Base-by-base conservation (phyloP, 192 early-diverging fungal species). In the Coemansia sp. region DNA sequence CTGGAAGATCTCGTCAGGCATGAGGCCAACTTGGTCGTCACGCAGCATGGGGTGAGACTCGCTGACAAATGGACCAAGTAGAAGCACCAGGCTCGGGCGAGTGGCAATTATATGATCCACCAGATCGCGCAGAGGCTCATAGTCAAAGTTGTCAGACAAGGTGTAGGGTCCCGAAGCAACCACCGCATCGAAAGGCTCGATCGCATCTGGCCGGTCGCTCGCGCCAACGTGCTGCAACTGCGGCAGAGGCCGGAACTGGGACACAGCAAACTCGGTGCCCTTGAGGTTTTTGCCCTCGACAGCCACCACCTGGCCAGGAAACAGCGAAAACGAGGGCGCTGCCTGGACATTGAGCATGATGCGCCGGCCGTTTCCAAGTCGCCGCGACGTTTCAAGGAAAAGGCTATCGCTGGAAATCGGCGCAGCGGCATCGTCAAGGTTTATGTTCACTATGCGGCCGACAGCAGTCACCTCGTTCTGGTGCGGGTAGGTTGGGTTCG, bases 291-390 rank as follows among this genome's bases (percentile, higher is more conserved):
- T 78, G 3, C 88, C 93, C 40, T 84, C 75, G 5, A 92, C 56
- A 2, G 83, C 91, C 18, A 93, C 77, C 41, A 94, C 73, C 52
- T 95, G 94, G 20, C 96, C 96, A 2, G 93, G 94, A 57, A 97
- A 97, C 20, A 98, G 77, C 32, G 82, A 64, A 60, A 83, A 89
- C n/a, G 78, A 69, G 9, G 83, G 43, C 16, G 87, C 39, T 21
- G 79, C 56, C 9, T 63, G 69, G 7, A 93, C 59, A 47, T 87
- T 80, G 42, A 98, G 62, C 20, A 73, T 75, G 0, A 90, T 79
- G 21, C 92, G 83, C 3, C 66, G 56, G 0, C 92, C 93, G 40
- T 78, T 77, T 4, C 93, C 92, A 38, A 93, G 69, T 5, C 69
- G 68, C 15, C 87, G 76, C 23, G 89, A 92, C n/a, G 93, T 80